These are phyloP conservation scores for Apium graveolens DNA, from an alignment of 129 eudicot genomes.

Conservation along the genomic window DNA sequence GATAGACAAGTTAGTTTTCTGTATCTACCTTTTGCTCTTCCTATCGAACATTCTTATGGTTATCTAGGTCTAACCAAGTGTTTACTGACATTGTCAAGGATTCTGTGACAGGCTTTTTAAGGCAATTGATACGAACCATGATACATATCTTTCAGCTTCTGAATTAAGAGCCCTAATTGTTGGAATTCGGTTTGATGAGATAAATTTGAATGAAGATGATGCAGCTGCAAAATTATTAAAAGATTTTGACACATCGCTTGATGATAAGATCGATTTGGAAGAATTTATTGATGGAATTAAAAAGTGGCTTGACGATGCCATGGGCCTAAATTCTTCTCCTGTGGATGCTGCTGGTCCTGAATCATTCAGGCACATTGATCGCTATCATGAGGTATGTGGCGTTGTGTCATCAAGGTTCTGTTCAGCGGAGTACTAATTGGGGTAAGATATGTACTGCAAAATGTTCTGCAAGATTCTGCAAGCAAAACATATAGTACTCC, in stretches of 20 bases:
- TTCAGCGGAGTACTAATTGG: no score
- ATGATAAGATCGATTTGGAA: conserved; percentile 26
- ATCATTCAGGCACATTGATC: conserved; percentile 45
- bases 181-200: conserved; percentile 63
- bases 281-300: conserved; percentile 52
- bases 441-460: no score
- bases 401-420: background rate
- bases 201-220: conserved; percentile 49
- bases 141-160: conserved; percentile 43
- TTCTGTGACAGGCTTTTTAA: conserved; percentile 44
- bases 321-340: conserved; percentile 24
- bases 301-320: conserved; percentile 75
- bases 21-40: background rate
- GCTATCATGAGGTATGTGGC: conserved; percentile 51
- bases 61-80: background rate
- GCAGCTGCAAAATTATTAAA: conserved; percentile 51
- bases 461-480: no score
- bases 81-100: conserved; percentile 5
- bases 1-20: conserved; percentile 36
- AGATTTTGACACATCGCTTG: conserved; percentile 56
- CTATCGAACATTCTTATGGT: background rate
- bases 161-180: conserved; percentile 63
- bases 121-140: conserved; percentile 45
- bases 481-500: no score
- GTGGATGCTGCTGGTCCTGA: conserved; percentile 30